A percentile compares a stretch with the other conserved stretches of the same genome.
These are phyloP conservation scores for Penicillium occitanis DNA, from an alignment of 2,329 filamentous ascomycete species.

Conservation along the genomic window DNA sequence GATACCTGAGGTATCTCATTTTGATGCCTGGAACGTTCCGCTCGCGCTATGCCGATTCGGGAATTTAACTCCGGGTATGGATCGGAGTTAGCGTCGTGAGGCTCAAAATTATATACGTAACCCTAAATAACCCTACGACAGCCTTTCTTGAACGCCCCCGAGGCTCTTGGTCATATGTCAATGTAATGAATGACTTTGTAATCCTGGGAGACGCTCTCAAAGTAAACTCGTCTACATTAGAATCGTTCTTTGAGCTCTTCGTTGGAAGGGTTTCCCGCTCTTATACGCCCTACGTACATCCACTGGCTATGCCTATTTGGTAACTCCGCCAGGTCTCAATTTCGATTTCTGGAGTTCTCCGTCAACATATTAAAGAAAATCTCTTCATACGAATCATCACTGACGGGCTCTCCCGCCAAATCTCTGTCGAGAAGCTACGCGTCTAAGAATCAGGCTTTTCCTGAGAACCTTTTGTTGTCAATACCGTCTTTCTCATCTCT, in stretches of 20 bases:
- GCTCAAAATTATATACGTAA: background rate
- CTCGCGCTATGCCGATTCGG: constrained; percentile 12
- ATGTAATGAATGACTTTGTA: background rate
- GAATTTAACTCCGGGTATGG: background rate
- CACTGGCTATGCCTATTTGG: background rate
- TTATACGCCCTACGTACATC: background rate
- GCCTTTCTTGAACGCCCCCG: background rate
- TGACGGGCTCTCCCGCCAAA: background rate
- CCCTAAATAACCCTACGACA: background rate
- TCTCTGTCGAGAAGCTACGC: background rate
- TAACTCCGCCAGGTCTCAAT: background rate
- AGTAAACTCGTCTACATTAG: too few relatives aligned
- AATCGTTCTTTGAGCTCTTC: background rate
- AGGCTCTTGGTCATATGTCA: background rate
- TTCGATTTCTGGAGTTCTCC: background rate
- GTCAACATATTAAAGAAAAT: background rate
- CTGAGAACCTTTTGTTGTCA: background rate
- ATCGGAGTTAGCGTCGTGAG: background rate
- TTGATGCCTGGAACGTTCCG: background rate
- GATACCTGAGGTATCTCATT: constrained; percentile 13
- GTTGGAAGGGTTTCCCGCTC: background rate
- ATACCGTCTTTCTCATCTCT: background rate
- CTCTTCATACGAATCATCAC: background rate
- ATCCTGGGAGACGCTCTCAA: too few relatives aligned
- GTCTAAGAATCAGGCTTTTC: background rate